These are phyloP conservation scores for Lithospermum erythrorhizon DNA, from an alignment of 257 asterid species.

Conservation along the genomic window DNA sequence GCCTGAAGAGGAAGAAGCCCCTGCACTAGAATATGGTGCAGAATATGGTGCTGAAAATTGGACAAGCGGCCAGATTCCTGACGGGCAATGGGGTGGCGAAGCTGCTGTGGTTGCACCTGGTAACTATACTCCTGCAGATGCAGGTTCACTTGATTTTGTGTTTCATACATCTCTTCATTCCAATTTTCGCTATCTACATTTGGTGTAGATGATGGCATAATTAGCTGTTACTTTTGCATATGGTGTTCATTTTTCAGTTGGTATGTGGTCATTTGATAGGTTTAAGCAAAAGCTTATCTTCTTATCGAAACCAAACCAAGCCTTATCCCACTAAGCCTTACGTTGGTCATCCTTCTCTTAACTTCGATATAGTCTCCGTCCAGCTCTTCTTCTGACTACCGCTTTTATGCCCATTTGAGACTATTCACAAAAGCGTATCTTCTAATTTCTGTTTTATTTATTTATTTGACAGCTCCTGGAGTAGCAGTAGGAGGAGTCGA, in stretches of 20 bases:
- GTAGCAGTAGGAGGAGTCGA: constrained; percentile 14
- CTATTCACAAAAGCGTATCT: background rate
- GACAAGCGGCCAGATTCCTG: constrained; percentile 16
- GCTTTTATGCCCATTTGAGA: background rate
- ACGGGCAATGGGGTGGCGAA: constrained; percentile 10
- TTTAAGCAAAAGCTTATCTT: too few species aligned
- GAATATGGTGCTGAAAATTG: constrained; percentile 9
- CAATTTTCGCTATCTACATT: background rate
- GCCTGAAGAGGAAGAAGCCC: constrained; percentile 22
- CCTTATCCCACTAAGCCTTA: too few species aligned
- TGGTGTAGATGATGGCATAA: background rate
- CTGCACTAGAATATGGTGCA: constrained; percentile 12
- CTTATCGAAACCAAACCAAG: too few species aligned
- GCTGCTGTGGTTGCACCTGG: constrained; percentile 6
- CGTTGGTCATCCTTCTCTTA: too few species aligned
- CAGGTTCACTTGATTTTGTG: constrained; percentile 10
- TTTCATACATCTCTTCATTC: background rate
- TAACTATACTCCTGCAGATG: constrained; percentile 12
- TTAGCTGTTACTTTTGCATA: background rate
- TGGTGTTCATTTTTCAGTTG: too few species aligned
- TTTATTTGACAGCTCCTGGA: background rate
- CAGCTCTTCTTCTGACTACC: too few species aligned
- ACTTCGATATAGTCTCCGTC: too few species aligned
- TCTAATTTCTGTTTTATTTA: background rate
- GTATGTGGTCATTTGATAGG: background rate